Percentiles rank a stretch among this genome's conserved stretches.
These are phyloP conservation scores for Mycena amicta DNA, from an alignment of 768 basidiomycete species.

Conservation along the genomic window DNA sequence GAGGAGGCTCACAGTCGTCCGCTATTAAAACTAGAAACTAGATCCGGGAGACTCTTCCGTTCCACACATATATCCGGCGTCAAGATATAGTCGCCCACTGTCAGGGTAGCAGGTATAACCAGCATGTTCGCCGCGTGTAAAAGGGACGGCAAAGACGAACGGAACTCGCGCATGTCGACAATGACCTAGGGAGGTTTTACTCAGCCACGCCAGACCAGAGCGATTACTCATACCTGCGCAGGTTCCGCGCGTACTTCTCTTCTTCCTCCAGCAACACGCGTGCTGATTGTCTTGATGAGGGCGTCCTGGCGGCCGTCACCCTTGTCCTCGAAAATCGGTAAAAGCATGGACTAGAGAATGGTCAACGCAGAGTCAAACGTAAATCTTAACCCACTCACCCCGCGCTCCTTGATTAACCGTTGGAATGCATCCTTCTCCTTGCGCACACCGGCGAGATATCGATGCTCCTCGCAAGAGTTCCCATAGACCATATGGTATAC, in stretches of 20 bases:
- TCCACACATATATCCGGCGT: constrained; percentile 96
- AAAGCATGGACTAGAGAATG: too few relatives aligned
- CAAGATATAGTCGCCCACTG: constrained; percentile 94
- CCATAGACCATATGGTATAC: constrained; percentile 97
- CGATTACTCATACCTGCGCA: too few relatives aligned
- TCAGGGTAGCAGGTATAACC: constrained; percentile 89
- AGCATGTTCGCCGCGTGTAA: constrained; percentile 80
- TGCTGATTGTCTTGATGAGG: constrained; percentile 78
- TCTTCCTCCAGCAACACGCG: constrained; percentile 84
- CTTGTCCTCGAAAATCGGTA: constrained; percentile 75
- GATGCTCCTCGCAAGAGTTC: constrained; percentile 92
- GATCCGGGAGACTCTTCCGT: constrained; percentile 90
- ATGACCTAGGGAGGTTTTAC: too few relatives aligned
- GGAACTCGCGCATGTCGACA: constrained; percentile 96
- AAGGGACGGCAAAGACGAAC: constrained; percentile 87
- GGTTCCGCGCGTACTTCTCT: constrained; percentile 66
- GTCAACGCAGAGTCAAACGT: too few relatives aligned
- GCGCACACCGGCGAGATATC: constrained; percentile 85
- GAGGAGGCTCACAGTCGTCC: constrained; percentile 77
- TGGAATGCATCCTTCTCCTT: constrained; percentile 95
- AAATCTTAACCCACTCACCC: too few relatives aligned
- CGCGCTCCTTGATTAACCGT: constrained; percentile 87
- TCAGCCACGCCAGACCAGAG: too few relatives aligned
- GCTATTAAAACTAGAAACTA: constrained; percentile 91
- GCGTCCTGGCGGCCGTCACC: constrained; percentile 50